Conservation (phyloP, 805 yeast genomes). For the Barnettozyma salicaria region DNA sequence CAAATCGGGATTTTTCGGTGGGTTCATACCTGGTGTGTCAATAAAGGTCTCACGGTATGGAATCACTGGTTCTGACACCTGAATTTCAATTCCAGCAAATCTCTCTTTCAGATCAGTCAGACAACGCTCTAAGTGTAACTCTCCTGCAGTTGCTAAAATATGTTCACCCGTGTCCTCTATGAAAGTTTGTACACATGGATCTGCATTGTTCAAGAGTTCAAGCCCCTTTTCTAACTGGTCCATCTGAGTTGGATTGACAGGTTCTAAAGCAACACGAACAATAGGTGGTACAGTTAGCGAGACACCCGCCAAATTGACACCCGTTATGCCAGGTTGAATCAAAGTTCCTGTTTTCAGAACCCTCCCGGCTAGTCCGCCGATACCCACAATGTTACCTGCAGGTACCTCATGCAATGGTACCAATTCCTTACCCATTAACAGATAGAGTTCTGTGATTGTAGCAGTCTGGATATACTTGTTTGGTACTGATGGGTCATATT, state of each 20-base stretch:
- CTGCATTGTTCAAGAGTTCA: constrained; percentile 74
- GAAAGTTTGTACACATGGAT: constrained; percentile 87
- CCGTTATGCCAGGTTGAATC: constrained; percentile 48
- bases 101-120: constrained; percentile 83
- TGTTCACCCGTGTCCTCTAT: constrained; percentile 90
- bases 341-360: constrained; percentile 85
- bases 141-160: constrained; percentile 93
- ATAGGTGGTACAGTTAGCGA: constrained; percentile 81
- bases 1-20: constrained; percentile 38
- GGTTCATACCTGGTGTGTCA: constrained; percentile 43
- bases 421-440: constrained; percentile 90
- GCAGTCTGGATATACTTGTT: constrained; percentile 50
- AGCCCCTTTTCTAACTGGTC: constrained; percentile 72
- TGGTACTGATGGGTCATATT: constrained; percentile 64
- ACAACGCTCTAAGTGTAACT: constrained; percentile 91
- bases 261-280: constrained; percentile 93
- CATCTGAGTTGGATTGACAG: constrained; percentile 78
- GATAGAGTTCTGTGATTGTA: constrained; percentile 60
- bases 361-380: constrained; percentile 81
- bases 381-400: constrained; percentile 92
- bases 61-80: constrained; percentile 85
- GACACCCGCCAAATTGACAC: constrained; percentile 74
- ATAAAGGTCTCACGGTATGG: constrained; percentile 87
- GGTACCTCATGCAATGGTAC: constrained; percentile 75
- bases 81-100: constrained; percentile 86